Evolutionary conservation across 202 grass and related monocot species (phyloP).

Genomic region (Panicum hallii): DNA sequence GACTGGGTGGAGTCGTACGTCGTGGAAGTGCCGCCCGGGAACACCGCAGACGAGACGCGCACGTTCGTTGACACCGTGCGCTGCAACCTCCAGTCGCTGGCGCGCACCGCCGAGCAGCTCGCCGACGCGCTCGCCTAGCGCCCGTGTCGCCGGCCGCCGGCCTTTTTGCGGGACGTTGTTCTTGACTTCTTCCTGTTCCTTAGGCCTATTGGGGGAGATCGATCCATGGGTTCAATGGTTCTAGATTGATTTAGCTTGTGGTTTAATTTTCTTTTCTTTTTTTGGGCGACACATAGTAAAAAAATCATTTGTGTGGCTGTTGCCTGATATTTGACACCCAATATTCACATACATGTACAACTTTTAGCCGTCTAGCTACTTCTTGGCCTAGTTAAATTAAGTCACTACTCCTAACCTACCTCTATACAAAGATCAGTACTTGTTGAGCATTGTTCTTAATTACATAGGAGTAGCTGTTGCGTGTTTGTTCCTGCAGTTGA

Average conservation of each 20-base stretch:
- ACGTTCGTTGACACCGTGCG: conserved; percentile 86
- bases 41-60: conserved; percentile 86
- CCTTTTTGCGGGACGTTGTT: conserved; percentile 28
- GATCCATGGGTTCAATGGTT: neutral
- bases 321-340: conserved; percentile 21
- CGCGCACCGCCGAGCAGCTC: conserved; percentile 73
- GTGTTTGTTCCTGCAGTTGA: neutral
- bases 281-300: conserved; percentile 39
- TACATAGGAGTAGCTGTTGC: neutral
- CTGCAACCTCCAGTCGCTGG: conserved; percentile 91
- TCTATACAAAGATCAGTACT: neutral
- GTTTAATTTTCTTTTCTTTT: neutral
- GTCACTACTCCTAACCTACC: neutral
- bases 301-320: conserved; percentile 43
- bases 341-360: conserved; percentile 36
- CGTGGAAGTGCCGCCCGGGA: conserved; percentile 81
- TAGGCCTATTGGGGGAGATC: conserved; percentile 27
- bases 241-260: conserved; percentile 32
- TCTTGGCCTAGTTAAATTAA: neutral
- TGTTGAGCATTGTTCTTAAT: neutral
- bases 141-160: neutral
- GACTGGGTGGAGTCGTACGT: conserved; percentile 96
- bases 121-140: conserved; percentile 44
- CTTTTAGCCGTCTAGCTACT: neutral
- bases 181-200: conserved; percentile 33